A percentile compares a stretch with the other conserved stretches of the same genome.
Evolutionary conservation across 1,139 yeast species (phyloP).

Genomic region (Suhomyces coccinellae): DNA sequence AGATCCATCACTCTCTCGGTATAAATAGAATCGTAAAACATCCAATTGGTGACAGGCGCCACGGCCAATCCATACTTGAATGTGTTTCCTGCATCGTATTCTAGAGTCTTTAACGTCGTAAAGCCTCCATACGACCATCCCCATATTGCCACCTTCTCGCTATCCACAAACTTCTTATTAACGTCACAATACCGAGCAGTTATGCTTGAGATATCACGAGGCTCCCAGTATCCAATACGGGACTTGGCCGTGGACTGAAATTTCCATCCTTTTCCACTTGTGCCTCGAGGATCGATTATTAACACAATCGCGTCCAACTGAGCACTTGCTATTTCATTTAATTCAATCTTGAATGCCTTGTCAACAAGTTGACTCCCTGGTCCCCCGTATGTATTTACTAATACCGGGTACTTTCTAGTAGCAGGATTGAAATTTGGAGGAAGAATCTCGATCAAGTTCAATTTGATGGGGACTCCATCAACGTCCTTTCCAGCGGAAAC

Average conservation of each 20-base stretch:
- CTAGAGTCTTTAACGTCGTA: constrained; percentile 73
- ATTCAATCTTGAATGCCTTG: constrained; percentile 55
- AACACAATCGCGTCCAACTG: constrained; percentile 72
- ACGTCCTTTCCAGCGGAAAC: constrained; percentile 44
- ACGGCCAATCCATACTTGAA: constrained; percentile 84
- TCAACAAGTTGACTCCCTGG: constrained; percentile 84
- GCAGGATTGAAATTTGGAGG: constrained; percentile 67
- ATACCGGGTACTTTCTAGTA: constrained; percentile 63
- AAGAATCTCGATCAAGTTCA: constrained; percentile 71
- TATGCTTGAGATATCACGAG: constrained; percentile 72
- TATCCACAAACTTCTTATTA: constrained; percentile 56
- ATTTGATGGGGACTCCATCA: constrained; percentile 42
- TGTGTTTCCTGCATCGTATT: constrained; percentile 63
- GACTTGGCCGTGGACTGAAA: constrained; percentile 67
- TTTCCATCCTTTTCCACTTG: constrained; percentile 85
- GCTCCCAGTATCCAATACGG: constrained; percentile 83
- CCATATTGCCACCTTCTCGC: constrained; percentile 77
- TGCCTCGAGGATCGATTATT: constrained; percentile 91
- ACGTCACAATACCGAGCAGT: constrained; percentile 59
- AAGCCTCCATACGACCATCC: constrained; percentile 96
- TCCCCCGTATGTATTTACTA: constrained; percentile 89
- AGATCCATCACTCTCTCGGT: constrained; percentile 88
- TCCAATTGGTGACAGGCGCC: constrained; percentile 88
- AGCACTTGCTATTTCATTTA: constrained; percentile 71
- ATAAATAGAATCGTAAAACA: constrained; percentile 75